Base-by-base conservation (phyloP, 768 basidiomycete species). In the Lentinula boryana region DNA sequence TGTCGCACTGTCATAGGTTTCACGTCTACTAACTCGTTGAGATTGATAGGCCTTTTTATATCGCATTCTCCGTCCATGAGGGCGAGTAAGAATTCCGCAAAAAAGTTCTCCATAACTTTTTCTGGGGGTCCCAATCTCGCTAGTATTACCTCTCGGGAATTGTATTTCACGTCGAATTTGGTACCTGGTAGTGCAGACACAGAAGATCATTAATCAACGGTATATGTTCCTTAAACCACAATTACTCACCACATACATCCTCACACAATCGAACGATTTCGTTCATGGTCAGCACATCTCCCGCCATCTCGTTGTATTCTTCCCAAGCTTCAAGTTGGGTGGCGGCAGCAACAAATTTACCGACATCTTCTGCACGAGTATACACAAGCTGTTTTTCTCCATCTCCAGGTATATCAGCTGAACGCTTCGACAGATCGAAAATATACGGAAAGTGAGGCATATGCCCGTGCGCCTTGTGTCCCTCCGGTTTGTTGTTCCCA, bases 341-440 rank as follows among this genome's bases (percentile, higher is more conserved):
- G 0, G 58, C 58, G 5, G 49, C 58, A 41, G 58, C 58, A n/a
- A 52, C 50, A 43, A 60, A 60, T 9, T 60, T 60, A 3, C 58
- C 58, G 15, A 60, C 48, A 41, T 60, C 58, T 32, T 60, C 58
- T 15, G 35, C 50, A 5, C 58, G 44, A 32, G 58, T 60, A n/a
- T 50, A 51, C 13, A 41, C 27, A 18, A 52, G 27, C 16, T 60
- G 48, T 41, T 32, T 60, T 13, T 43, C 58, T 32, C 58, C 58
- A n/a, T 60, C 58, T 8, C 58, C 58, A 23, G 58, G 58, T 13
- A 60, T 52, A 27, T 60, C 50, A 9, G 58, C 58, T 13, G 49
- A 52, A 8, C 21, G 21, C 32, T 60, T 60, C 49, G 58, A 46
- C 9, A 60, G 31, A 43, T 60, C 58, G 32, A 60, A 60, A 18